These are phyloP conservation scores for Carnegiea gigantea DNA, from an alignment of 179 eudicot species.

Conservation along the genomic window DNA sequence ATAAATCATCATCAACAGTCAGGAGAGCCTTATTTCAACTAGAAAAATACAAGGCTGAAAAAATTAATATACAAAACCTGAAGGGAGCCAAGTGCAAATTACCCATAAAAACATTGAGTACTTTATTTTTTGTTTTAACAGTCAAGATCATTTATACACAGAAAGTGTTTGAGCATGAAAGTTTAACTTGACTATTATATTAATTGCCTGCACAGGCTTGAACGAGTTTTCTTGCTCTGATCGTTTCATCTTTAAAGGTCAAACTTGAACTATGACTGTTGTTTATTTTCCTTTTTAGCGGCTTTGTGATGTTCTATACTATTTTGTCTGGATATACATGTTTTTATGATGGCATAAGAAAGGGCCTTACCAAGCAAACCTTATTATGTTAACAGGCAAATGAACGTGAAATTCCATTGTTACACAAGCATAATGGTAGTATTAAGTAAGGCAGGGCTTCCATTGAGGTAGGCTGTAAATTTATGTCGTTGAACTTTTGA, in stretches of 20 bases:
- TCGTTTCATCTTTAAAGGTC: not conserved
- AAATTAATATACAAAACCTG: no score
- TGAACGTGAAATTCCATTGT: constrained; percentile 89
- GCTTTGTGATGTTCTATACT: not conserved
- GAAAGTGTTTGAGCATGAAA: not conserved
- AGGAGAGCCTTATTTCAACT: no score
- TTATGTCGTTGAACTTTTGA: not conserved
- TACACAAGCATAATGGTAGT: constrained; percentile 78
- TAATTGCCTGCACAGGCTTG: not conserved
- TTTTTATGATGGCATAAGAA: not conserved
- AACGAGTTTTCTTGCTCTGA: not conserved
- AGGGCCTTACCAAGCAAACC: not conserved
- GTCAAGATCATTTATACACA: no score
- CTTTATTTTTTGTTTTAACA: no score
- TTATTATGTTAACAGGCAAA: constrained; percentile 51
- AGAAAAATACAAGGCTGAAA: no score
- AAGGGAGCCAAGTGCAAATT: no score
- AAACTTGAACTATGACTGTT: not conserved
- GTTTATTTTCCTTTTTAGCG: not conserved
- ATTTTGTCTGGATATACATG: not conserved
- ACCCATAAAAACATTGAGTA: no score
- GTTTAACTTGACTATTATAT: not conserved
- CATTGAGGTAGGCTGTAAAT: constrained; percentile 58
- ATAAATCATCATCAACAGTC: no score
- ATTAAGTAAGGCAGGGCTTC: constrained; percentile 49